These are phyloP conservation scores for Fusarium xylarioides DNA, from an alignment of 2,329 filamentous ascomycete genomes.

Conservation along the genomic window DNA sequence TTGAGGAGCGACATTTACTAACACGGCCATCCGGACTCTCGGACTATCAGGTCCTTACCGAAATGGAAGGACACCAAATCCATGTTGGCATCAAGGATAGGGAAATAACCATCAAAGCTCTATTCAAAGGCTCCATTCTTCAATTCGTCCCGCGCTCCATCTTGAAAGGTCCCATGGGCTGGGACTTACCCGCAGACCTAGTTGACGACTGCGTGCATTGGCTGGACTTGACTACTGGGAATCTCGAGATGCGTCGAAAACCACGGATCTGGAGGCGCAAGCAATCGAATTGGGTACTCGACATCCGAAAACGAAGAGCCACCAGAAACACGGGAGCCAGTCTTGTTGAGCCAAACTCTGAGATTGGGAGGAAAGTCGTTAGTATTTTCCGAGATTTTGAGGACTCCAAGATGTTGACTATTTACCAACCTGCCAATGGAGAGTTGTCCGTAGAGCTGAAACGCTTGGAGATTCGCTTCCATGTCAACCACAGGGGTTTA, in stretches of 20 bases:
- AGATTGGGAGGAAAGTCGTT: conserved; percentile 41
- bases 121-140: conserved; percentile 24
- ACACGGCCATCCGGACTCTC: conserved; percentile 65
- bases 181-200: conserved; percentile 62
- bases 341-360: conserved; percentile 61
- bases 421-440: conserved; percentile 50
- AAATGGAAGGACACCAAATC: conserved; percentile 45
- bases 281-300: conserved; percentile 47
- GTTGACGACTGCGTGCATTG: conserved; percentile 66
- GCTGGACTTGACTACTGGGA: conserved; percentile 56
- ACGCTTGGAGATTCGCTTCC: conserved; percentile 63
- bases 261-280: conserved; percentile 45
- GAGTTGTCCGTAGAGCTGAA: conserved; percentile 59
- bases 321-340: background rate
- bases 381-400: conserved; percentile 57
- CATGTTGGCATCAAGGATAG: conserved; percentile 62
- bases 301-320: conserved; percentile 38
- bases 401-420: conserved; percentile 17
- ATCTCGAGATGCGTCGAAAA: conserved; percentile 61
- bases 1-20: conserved; percentile 61
- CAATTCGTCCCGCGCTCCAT: conserved; percentile 48
- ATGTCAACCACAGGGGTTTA: conserved; percentile 53
- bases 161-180: conserved; percentile 41
- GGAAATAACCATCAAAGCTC: conserved; percentile 55
- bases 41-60: conserved; percentile 54